Base-by-base conservation (phyloP, 495 filamentous ascomycete genomes). In the Talaromyces adpressus region DNA sequence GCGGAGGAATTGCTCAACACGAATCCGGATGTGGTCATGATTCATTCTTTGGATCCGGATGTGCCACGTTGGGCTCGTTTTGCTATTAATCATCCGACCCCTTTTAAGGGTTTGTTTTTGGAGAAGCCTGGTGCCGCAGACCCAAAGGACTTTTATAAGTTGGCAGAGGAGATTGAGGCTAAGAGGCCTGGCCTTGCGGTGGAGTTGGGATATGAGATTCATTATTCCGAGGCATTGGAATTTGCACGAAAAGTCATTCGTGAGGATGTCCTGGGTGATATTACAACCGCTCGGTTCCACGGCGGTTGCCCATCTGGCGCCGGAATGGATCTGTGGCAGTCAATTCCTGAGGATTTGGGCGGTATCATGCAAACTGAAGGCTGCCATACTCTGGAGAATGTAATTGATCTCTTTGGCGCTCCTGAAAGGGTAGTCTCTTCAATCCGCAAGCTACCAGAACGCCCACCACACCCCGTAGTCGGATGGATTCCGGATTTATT, bases 21-120 rank as follows among this genome's bases (percentile, higher is more conserved):
- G 6, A 62, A 66, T 53, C 65, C 65, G 9, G 65, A 66, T 53
- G 62, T 66, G 47, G 62, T 66, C 7, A 66, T 66, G 65, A 66
- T 66, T 25, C 65, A 66, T 56, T 27, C 65, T 22, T 25, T 66
- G 45, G 65, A 66, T 36, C 65, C 65, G 3, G 65, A 66, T 57
- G 65, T 66, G 39, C 61, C 65, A 11, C 65, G 65, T 20, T 66
- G 65, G 65, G 65, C 65, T 47, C 65, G 65, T 8, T 64, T 61
- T 47, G 62, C 65, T n/a, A 61, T 66, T 25, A 30, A 66, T 34
- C 65, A 66, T 54, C 57, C 65, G 6, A 45, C 65, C 23, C 41
- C 56, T 3, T 66, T 66, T 45, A 64, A 57, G 58, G 65, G 61
- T 1, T 27, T 66, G 12, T 66, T 66, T 58, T 61, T 60, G 58